A percentile compares a stretch with the other conserved stretches of the same genome.
phyloP scores from a whole-genome alignment of 2,329 filamentous ascomycete genomes.

The Torrubiellomyces zombiae region DNA sequence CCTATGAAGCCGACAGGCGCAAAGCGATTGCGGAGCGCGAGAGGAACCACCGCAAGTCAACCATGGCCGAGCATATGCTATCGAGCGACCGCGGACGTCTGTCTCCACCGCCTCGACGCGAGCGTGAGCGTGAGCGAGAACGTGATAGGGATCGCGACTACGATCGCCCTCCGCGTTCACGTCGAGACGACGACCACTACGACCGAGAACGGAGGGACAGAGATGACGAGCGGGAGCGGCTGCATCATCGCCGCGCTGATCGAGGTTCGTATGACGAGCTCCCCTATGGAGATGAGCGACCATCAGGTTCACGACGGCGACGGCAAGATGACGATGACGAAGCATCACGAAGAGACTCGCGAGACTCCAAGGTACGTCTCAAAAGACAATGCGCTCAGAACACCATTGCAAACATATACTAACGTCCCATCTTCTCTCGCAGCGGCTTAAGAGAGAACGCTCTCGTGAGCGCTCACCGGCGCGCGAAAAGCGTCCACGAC shows the following conservation, averaged over 20 bases:
- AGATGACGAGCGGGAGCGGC: constrained; percentile 77
- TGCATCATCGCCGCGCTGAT: constrained; percentile 66
- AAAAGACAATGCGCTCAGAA: background rate
- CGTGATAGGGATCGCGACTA: constrained; percentile 22
- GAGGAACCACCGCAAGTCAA: constrained; percentile 74
- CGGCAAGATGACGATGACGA: constrained; percentile 66
- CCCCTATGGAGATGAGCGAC: constrained; percentile 67
- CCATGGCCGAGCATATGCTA: constrained; percentile 47
- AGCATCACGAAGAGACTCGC: constrained; percentile 44
- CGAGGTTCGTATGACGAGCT: constrained; percentile 71
- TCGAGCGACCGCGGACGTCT: constrained; percentile 32
- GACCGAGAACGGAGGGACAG: constrained; percentile 76
- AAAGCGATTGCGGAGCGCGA: constrained; percentile 90
- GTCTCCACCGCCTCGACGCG: constrained; percentile 23
- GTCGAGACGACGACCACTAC: constrained; percentile 52
- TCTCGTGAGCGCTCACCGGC: constrained; percentile 44
- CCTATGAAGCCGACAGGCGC: constrained; percentile 87
- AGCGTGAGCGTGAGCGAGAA: constrained; percentile 26
- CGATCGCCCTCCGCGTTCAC: constrained; percentile 25
- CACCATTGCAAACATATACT: constrained; percentile 11
- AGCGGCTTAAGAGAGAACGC: constrained; percentile 42
- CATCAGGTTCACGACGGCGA: constrained; percentile 53
- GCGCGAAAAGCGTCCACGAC: constrained; percentile 37
- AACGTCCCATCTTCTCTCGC: constrained; percentile 2
- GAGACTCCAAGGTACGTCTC: constrained; percentile 47